Conservation (phyloP, 169 alveolate species). For the Eimeria praecox region DNA sequence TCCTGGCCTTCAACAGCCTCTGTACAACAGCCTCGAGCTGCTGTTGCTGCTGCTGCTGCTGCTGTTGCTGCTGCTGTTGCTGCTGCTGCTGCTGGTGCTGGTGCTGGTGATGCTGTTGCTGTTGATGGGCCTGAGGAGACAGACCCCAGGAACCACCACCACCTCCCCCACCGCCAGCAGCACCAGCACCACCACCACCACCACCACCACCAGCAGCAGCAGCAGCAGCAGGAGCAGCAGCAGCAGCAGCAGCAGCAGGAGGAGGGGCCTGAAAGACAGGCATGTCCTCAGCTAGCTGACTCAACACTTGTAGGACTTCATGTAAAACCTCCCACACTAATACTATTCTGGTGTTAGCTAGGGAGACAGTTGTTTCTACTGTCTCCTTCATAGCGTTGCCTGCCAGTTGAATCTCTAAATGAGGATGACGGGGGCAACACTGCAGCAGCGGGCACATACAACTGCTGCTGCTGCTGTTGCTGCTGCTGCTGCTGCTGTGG, state of each 20-base stretch:
- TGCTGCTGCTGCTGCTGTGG: conserved; percentile 27
- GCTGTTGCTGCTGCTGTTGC: conserved; percentile 57
- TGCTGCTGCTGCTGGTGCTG: conserved; percentile 2
- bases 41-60: background rate
- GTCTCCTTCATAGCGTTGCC: conserved; percentile 51
- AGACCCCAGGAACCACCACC: background rate
- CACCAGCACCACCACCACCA: background rate
- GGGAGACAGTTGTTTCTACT: background rate
- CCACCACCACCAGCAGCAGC: background rate
- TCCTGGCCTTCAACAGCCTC: conserved; percentile 28
- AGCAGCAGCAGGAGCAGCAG: conserved; percentile 24
- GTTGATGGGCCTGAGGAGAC: background rate
- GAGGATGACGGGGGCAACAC: conserved; percentile 55
- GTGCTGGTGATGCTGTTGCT: conserved; percentile 27
- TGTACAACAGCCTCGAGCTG: conserved; percentile 26
- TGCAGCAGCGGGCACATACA: background rate
- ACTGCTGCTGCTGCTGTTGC: conserved; percentile 24
- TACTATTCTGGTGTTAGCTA: conserved; percentile 25
- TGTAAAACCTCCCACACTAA: conserved; percentile 74
- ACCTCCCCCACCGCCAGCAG: no score
- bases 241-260: background rate
- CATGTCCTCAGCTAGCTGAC: conserved; percentile 51
- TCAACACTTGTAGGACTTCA: conserved; percentile 55
- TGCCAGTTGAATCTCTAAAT: background rate
- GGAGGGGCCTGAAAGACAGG: conserved; percentile 74